phyloP scores from a whole-genome alignment of 306 rosid species.

The Cicer cuneatum region DNA sequence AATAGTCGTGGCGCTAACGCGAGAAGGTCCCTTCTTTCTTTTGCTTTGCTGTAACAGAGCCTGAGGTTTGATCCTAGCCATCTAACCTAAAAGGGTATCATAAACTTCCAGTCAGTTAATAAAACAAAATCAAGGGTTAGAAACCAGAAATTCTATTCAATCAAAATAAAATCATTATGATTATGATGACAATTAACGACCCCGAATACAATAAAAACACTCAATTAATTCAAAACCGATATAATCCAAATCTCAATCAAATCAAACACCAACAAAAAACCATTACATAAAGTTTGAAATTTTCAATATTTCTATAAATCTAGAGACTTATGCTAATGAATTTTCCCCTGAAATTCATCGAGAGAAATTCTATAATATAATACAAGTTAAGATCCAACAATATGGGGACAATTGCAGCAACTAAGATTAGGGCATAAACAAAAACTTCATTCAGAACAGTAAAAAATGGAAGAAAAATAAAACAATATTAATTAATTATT shows the following conservation, averaged over 20 bases:
- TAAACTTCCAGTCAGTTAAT: constrained; percentile 34
- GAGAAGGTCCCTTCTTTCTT: constrained; percentile 76
- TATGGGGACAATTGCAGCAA: constrained; percentile 38
- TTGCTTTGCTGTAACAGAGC: constrained; percentile 79
- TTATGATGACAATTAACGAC: constrained; percentile 37
- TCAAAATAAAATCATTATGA: constrained; percentile 20
- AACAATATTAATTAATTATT: constrained; percentile 17
- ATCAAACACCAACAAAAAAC: constrained; percentile 30
- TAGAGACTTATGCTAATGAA: neutral
- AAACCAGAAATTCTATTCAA: neutral
- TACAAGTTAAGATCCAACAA: constrained; percentile 45
- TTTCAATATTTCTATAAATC: constrained; percentile 12
- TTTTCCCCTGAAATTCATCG: neutral
- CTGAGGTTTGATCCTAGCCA: constrained; percentile 83
- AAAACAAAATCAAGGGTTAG: constrained; percentile 34
- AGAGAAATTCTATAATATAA: constrained; percentile 24
- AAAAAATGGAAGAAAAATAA: neutral
- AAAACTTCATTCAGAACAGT: neutral
- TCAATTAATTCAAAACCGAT: constrained; percentile 26
- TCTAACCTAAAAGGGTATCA: constrained; percentile 32
- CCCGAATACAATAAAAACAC: neutral
- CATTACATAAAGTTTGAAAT: constrained; percentile 26
- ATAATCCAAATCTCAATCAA: constrained; percentile 18
- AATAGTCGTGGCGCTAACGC: constrained; percentile 53
- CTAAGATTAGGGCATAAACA: constrained; percentile 33